These are phyloP conservation scores for Spinellus fusiger DNA, from an alignment of 192 early-diverging fungal species.

Conservation along the genomic window DNA sequence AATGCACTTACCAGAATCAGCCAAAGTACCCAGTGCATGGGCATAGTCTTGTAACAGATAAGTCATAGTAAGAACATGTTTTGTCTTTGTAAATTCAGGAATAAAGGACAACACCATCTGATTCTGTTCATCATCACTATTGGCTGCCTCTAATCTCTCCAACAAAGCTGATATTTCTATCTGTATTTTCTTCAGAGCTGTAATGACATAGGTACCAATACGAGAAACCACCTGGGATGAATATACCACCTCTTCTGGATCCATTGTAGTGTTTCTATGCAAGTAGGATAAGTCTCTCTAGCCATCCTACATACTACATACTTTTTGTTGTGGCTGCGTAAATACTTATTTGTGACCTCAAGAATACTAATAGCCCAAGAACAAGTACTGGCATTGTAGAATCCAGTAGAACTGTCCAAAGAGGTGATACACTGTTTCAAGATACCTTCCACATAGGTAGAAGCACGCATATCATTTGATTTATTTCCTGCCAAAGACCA, in stretches of 20 bases:
- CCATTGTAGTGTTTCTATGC: neutral
- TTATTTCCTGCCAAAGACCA: neutral
- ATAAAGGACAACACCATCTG: neutral
- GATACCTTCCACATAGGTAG: neutral
- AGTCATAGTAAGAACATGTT: neutral
- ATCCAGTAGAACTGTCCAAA: too few species aligned
- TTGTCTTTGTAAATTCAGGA: neutral
- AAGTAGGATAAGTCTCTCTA: neutral
- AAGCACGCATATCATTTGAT: neutral
- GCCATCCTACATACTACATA: too few species aligned
- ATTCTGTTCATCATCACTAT: neutral
- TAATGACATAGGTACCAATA: neutral
- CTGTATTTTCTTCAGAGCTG: neutral
- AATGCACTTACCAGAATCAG: neutral
- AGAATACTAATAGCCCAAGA: constrained; percentile 2
- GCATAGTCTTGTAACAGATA: constrained; percentile 8
- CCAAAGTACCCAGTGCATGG: neutral
- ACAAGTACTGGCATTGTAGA: too few species aligned
- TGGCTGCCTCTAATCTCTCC: neutral
- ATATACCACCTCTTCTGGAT: constrained; percentile 2
- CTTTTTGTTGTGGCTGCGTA: neutral
- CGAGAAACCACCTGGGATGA: neutral
- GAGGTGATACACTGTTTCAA: neutral
- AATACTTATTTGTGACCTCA: neutral
- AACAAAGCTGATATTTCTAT: neutral